Conservation (phyloP, 2,329 filamentous ascomycete genomes). For the Didymella keratinophila region DNA sequence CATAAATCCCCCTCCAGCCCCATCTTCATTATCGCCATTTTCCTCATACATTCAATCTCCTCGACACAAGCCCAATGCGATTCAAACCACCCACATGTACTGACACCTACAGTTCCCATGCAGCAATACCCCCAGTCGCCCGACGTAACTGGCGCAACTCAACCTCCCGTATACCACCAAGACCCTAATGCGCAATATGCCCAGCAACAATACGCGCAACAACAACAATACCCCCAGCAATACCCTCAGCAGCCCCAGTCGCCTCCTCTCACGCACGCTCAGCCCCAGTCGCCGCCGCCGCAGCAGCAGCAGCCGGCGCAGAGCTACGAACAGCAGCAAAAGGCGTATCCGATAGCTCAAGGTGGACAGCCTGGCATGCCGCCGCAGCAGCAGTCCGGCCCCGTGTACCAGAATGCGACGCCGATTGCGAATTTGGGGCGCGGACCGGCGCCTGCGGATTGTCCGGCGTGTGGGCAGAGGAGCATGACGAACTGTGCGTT, state of each 20-base stretch:
- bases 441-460: conserved; percentile 56
- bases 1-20: no score
- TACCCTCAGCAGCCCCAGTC: not conserved
- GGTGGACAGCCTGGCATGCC: conserved; percentile 42
- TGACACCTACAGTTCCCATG: conserved; percentile 45
- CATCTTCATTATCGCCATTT: not conserved
- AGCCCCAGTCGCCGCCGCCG: conserved; percentile 32
- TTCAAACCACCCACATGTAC: not conserved
- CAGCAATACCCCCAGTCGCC: conserved; percentile 49
- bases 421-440: conserved; percentile 45
- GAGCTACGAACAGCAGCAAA: conserved; percentile 13
- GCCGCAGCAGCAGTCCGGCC: conserved; percentile 44
- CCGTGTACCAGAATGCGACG: conserved; percentile 48
- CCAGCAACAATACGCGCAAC: conserved; percentile 22
- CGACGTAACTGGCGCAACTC: conserved; percentile 34
- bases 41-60: not conserved
- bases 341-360: not conserved
- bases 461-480: conserved; percentile 56
- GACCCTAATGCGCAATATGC: conserved; percentile 41
- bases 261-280: not conserved
- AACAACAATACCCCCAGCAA: conserved; percentile 11
- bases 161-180: conserved; percentile 46
- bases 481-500: conserved; percentile 48
- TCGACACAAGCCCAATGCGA: not conserved
- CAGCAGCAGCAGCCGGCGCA: no score